Evolutionary conservation across 108 stramenopile species (phyloP).

Genomic region (Cyclotella cryptica): DNA sequence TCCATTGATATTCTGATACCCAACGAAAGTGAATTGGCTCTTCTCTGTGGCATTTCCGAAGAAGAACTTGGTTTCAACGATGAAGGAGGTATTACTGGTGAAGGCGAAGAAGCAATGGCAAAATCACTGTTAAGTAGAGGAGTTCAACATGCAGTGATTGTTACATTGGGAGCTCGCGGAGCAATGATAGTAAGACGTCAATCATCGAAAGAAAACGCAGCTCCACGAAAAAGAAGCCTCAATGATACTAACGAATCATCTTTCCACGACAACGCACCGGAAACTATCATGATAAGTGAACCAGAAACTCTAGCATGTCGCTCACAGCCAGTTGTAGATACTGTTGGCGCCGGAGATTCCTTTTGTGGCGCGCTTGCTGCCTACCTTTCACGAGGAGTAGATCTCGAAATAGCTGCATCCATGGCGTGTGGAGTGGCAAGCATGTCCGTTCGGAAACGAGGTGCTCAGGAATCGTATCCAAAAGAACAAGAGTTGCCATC

Average conservation of each 20-base stretch:
- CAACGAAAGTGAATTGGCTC: slow-evolving; percentile 80
- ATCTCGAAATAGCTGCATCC: slow-evolving; percentile 57
- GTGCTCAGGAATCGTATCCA: slow-evolving; percentile 84
- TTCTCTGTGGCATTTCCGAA: slow-evolving; percentile 42
- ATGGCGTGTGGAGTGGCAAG: slow-evolving; percentile 87
- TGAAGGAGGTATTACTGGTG: slow-evolving; percentile 37
- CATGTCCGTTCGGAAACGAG: slow-evolving; percentile 82
- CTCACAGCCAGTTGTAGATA: slow-evolving; percentile 75
- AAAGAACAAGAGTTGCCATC: slow-evolving; percentile 68
- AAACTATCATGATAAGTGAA: slow-evolving; percentile 52
- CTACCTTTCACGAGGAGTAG: slow-evolving; percentile 70
- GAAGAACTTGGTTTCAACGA: not conserved
- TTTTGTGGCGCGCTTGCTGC: slow-evolving; percentile 85
- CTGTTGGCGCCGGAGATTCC: slow-evolving; percentile 89
- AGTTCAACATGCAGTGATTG: slow-evolving; percentile 73
- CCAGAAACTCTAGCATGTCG: slow-evolving; percentile 67
- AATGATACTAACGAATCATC: not conserved
- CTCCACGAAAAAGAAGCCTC: not conserved
- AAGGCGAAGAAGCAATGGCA: slow-evolving; percentile 66
- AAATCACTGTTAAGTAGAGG: slow-evolving; percentile 65
- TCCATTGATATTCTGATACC: slow-evolving; percentile 81
- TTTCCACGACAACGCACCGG: not conserved
- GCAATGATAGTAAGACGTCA: slow-evolving; percentile 78
- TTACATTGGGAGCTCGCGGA: slow-evolving; percentile 82
- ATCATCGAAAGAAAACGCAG: not conserved